Evolutionary conservation across 805 yeast genomes (phyloP).

Genomic region (Starmerella scarabaei): DNA sequence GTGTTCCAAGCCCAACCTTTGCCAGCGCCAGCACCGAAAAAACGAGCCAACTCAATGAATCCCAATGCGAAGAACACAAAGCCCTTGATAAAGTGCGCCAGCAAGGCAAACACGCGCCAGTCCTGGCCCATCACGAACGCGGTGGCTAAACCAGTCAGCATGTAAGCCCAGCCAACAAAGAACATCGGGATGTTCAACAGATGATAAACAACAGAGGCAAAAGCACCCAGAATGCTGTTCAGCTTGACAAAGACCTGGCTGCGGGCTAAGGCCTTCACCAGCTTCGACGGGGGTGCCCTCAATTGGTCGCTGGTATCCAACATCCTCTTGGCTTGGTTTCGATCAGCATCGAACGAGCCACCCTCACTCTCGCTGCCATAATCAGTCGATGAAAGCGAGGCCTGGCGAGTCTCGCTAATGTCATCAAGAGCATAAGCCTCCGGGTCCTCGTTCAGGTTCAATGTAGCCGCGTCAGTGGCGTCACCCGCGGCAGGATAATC

Average conservation of each 20-base stretch:
- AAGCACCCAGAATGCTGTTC: conserved; percentile 22
- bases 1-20: conserved; percentile 88
- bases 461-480: not conserved
- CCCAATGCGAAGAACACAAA: conserved; percentile 76
- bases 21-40: conserved; percentile 63
- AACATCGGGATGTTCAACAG: conserved; percentile 54
- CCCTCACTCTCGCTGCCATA: conserved; percentile 12
- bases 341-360: conserved; percentile 11
- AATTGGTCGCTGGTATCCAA: not conserved
- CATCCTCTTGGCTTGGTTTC: not conserved
- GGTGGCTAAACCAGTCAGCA: conserved; percentile 47
- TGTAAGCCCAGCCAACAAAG: conserved; percentile 43
- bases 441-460: conserved; percentile 1
- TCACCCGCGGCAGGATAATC: not conserved
- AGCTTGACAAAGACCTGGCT: conserved; percentile 18
- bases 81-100: conserved; percentile 95
- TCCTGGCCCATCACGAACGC: conserved; percentile 61
- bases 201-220: conserved; percentile 34
- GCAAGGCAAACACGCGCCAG: conserved; percentile 53
- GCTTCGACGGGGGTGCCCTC: conserved; percentile 6
- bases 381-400: conserved; percentile 10
- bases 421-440: conserved; percentile 5
- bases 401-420: conserved; percentile 4
- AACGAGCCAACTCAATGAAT: conserved; percentile 66
- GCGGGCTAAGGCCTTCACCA: conserved; percentile 13